Evolutionary conservation across 495 filamentous ascomycete species (phyloP).

Genomic region (Chaetomium tenue): DNA sequence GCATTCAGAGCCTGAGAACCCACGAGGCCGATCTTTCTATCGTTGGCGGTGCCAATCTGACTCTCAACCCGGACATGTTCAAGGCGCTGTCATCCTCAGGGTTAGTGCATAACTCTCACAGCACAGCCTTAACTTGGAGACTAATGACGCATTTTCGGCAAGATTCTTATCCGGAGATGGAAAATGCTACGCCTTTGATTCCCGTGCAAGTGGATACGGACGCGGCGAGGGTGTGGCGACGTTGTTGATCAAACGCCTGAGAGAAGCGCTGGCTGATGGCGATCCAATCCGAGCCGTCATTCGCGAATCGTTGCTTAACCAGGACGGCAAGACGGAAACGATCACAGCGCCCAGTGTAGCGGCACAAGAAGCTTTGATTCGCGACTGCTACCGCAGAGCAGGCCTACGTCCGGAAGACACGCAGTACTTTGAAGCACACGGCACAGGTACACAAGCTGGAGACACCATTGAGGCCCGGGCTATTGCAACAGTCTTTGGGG

Average conservation of each 20-base stretch:
- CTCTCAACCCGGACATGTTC: no score
- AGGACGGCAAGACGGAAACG: slow-evolving; percentile 44
- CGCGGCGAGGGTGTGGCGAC: slow-evolving; percentile 39
- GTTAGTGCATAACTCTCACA: no score
- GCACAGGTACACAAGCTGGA: slow-evolving; percentile 53
- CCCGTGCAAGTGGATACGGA: slow-evolving; percentile 37
- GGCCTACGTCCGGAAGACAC: slow-evolving; percentile 40
- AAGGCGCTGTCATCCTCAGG: no score
- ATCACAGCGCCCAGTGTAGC: slow-evolving; percentile 34
- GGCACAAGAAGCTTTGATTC: slow-evolving; percentile 43
- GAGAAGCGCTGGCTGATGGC: slow-evolving; percentile 46
- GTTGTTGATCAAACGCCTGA: slow-evolving; percentile 50
- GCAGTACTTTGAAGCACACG: slow-evolving; percentile 50
- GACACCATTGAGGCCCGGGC: slow-evolving; percentile 49
- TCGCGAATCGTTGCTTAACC: slow-evolving; percentile 34
- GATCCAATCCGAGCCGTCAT: slow-evolving; percentile 57
- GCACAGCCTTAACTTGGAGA: no score
- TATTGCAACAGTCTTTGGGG: slow-evolving; percentile 24
- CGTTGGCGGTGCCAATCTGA: no score
- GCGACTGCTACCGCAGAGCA: slow-evolving; percentile 13
- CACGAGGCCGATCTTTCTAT: no score
- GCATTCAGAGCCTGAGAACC: no score
- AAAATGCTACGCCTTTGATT: slow-evolving; percentile 26
- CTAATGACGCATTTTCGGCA: no score
- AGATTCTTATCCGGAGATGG: no score